Evolutionary conservation across 768 basidiomycete species (phyloP), one percentile per base, ranked within the genome.

Genomic region (Podaxis sp.): DNA sequence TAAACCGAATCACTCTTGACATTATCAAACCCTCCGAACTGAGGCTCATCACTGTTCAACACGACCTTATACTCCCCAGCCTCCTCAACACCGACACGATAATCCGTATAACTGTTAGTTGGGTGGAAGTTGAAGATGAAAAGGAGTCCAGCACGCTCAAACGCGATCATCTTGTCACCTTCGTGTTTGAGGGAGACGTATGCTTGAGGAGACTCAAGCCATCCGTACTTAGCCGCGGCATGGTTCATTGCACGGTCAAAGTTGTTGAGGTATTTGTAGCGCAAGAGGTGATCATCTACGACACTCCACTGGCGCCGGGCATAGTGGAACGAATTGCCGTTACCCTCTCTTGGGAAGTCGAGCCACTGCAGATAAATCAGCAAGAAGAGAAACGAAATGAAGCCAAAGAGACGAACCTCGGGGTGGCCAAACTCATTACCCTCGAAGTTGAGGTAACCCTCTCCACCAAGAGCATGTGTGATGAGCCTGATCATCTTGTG

Each of bases 341-440:
- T 99, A 18, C 97, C 97, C 66, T 86, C 92, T 32, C 97, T 90
- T 44, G 97, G 97, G 76, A 99, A 99, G 74, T 99, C 97, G 67
- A 99, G 93, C 97, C 97, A 99, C 87, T 93, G 46, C 23, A 2
- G 3, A 38, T 47, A n/a, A 16, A 56, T 38, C 25, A 50, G 32
- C 16, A 9, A 36, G 13, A 16, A 18, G 9, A 9, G 23, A 2
- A 35, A 10, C 7, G 44, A 7, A 13, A 18, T n/a, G 42, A 28
- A 55, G 21, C 40, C 46, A 40, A n/a, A 23, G 47, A 50, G 21
- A 70, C 77, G 50, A 63, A 89, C 93, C 78, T 99, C 96, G 10
- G 96, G 96, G 72, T 99, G 96, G 46, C 96, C 96, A 69, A 99
- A 99, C 70, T 99, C 96, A 64, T 98, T 98, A 35, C 93, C 95